Base-by-base conservation (phyloP, 2,329 filamentous ascomycete species). In the Colletotrichum graminicola region DNA sequence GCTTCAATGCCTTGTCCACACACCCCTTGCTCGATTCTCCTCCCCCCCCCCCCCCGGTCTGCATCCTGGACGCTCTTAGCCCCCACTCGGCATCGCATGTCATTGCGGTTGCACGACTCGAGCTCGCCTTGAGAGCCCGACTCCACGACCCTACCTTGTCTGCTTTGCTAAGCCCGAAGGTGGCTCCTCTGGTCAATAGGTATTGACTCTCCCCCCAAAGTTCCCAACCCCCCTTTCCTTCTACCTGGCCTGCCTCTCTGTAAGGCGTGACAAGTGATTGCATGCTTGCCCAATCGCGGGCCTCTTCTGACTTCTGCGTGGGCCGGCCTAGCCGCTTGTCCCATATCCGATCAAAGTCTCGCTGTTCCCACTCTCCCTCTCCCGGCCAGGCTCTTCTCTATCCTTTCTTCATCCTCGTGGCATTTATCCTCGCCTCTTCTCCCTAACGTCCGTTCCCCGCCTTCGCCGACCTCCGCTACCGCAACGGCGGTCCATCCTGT, bases 291-390 rank as follows among this genome's bases (percentile, higher is more conserved):
- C 36, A 62, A 36, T 51, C 26, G 36, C 39, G 36, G 43, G n/a
- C 26, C 39, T 66, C 62, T 55, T 61, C 26, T 57, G 26, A 71
- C 51, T 62, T 56, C 61, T 60, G 66, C 41, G 54, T 69, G 61
- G 66, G 56, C 70, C 36, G 66, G 66, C 66, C 70, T 52, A 61
- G 66, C 56, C 66, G 61, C 32, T 29, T 59, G 57, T 70, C 56
- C 70, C 70, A 72, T 65, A 56, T 72, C 61, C 70, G 66, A 70
- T 72, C 61, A 65, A 69, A 69, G 66, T 70, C 66, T 66, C 70
- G 65, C 67, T 52, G 57, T 71, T 39, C 62, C 51, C 51, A 69
- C 66, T 56, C 67, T 71, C 68, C 52, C 68, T 71, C 68, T 36
- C 55, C 55, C 55, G 66, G 55, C 55, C 66, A 64, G 55, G 61